phyloP scores from a whole-genome alignment of 176 grass and related monocot species.

The Oryza punctata region DNA sequence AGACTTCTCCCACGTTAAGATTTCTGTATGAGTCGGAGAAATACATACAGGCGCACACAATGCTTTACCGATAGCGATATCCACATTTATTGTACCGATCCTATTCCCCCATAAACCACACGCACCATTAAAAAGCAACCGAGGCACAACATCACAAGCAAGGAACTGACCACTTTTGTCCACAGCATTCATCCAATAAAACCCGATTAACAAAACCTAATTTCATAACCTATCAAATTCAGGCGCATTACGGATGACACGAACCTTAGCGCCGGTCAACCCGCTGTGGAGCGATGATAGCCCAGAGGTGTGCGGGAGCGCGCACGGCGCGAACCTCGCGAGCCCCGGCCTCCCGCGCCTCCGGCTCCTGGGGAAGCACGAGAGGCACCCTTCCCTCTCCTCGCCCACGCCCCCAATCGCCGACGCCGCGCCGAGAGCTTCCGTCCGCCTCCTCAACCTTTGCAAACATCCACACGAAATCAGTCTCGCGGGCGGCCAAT shows the following conservation, averaged over 20 bases:
- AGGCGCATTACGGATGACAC: not conserved
- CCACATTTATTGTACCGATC: conserved; percentile 24
- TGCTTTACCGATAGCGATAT: not conserved
- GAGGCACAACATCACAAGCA: not conserved
- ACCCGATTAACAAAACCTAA: not conserved
- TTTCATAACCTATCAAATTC: not conserved
- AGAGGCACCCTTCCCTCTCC: conserved; percentile 48
- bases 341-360: conserved; percentile 39
- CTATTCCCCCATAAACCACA: not conserved
- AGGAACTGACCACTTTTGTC: not conserved
- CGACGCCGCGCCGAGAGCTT: not conserved
- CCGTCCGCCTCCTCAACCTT: conserved; percentile 43
- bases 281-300: conserved; percentile 32
- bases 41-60: not conserved
- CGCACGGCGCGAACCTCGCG: conserved; percentile 49
- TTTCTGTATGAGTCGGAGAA: not conserved
- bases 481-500: conserved; percentile 9
- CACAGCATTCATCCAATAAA: not conserved
- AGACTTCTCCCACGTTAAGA: not conserved
- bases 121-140: not conserved
- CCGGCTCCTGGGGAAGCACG: conserved; percentile 49
- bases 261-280: conserved; percentile 43
- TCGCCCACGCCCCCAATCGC: not conserved
- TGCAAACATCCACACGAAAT: conserved; percentile 34
- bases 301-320: conserved; percentile 45